These are phyloP conservation scores for Clarireedia monteithiana DNA, from an alignment of 2,329 filamentous ascomycete species.

Conservation along the genomic window DNA sequence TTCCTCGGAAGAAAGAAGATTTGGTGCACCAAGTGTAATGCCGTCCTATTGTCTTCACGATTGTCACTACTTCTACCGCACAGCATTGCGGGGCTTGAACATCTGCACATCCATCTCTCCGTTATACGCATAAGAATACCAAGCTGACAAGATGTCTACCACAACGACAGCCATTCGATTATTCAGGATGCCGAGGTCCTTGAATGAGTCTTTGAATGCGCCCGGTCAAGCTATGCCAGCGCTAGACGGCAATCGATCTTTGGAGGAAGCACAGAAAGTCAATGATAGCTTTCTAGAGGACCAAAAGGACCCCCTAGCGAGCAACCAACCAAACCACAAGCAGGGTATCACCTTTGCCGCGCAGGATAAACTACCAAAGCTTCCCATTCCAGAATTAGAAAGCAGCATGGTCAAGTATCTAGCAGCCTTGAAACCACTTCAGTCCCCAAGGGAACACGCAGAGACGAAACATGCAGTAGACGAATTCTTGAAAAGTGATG, in stretches of 20 bases:
- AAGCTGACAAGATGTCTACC: slow-evolving; percentile 50
- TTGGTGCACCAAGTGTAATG: slow-evolving; percentile 42
- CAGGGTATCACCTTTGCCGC: slow-evolving; percentile 77
- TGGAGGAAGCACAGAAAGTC: slow-evolving; percentile 45
- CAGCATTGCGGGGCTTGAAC: slow-evolving; percentile 76
- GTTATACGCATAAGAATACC: slow-evolving; percentile 52
- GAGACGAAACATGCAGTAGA: slow-evolving; percentile 74
- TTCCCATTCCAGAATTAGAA: slow-evolving; percentile 87
- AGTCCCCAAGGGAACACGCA: slow-evolving; percentile 70
- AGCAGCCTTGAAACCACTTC: slow-evolving; percentile 70
- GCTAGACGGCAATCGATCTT: slow-evolving; percentile 31
- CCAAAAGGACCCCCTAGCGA: slow-evolving; percentile 39
- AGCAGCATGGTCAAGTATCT: slow-evolving; percentile 73
- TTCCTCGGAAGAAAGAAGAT: background rate
- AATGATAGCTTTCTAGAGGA: slow-evolving; percentile 39
- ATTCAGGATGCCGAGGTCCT: slow-evolving; percentile 63
- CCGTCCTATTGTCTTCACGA: slow-evolving; percentile 76
- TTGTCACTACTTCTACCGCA: slow-evolving; percentile 91
- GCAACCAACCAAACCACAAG: slow-evolving; percentile 41
- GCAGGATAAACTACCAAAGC: slow-evolving; percentile 81
- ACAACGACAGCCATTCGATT: slow-evolving; percentile 58
- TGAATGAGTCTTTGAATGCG: slow-evolving; percentile 60
- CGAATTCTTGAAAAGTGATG: slow-evolving; percentile 76
- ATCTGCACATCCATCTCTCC: slow-evolving; percentile 73
- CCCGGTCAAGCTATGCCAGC: slow-evolving; percentile 15